These are phyloP conservation scores for Discostella stelligera DNA, from an alignment of 352 stramenopile species.

Conservation along the genomic window DNA sequence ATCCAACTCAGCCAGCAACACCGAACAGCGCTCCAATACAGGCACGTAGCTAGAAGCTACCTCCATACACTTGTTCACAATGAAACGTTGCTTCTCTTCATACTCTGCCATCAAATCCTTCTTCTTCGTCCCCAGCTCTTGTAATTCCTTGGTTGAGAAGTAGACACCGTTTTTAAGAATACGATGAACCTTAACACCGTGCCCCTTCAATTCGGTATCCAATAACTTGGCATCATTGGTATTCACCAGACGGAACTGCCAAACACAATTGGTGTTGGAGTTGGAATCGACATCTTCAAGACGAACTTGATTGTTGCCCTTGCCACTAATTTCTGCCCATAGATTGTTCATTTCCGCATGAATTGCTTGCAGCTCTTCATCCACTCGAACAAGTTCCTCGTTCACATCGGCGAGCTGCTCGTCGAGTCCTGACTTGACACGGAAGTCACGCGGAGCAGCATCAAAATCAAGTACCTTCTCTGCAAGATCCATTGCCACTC, in stretches of 20 bases:
- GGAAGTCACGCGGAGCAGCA: slow-evolving; percentile 66
- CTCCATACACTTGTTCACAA: slow-evolving; percentile 91
- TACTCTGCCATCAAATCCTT: slow-evolving; percentile 88
- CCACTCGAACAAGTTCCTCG: slow-evolving; percentile 69
- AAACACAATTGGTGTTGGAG: slow-evolving; percentile 45
- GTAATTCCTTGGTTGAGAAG: slow-evolving; percentile 93
- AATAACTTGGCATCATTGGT: slow-evolving; percentile 91
- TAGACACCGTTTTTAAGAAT: slow-evolving; percentile 97
- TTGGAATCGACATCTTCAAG: slow-evolving; percentile 88
- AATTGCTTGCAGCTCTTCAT: slow-evolving; percentile 58
- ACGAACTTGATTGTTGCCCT: slow-evolving; percentile 80
- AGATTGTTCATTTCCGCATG: slow-evolving; percentile 67
- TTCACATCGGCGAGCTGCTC: slow-evolving; percentile 72
- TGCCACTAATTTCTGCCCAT: slow-evolving; percentile 54
- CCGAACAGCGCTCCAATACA: slow-evolving; percentile 90
- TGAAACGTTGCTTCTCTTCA: slow-evolving; percentile 86
- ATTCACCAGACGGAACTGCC: slow-evolving; percentile 91
- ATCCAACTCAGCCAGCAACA: slow-evolving; percentile 90
- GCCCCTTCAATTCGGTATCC: slow-evolving; percentile 72
- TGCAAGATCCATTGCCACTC: slow-evolving; percentile 60
- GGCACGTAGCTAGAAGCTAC: slow-evolving; percentile 94
- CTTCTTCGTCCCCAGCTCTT: slow-evolving; percentile 86
- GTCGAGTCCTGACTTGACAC: slow-evolving; percentile 58
- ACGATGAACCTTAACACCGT: slow-evolving; percentile 87
- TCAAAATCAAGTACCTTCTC: slow-evolving; percentile 78